These are phyloP conservation scores for Trichophyton equinum DNA, from an alignment of 2,329 filamentous ascomycete species.

Conservation along the genomic window DNA sequence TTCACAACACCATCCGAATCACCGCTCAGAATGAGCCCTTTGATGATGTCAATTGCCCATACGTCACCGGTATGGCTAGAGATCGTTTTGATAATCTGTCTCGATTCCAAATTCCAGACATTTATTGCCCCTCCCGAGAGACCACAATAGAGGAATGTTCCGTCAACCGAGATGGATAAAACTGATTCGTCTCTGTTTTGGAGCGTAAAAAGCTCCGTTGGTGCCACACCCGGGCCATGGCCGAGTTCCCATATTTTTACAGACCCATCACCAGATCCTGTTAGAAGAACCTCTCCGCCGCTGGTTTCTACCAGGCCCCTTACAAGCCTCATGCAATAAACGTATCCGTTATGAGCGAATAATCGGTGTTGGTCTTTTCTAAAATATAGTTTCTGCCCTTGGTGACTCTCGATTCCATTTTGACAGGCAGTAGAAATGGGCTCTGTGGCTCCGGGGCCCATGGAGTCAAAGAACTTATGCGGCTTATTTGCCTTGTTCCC, in stretches of 20 bases:
- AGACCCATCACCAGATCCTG: conserved; percentile 82
- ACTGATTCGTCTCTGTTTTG: conserved; percentile 52
- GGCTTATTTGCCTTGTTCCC: conserved; percentile 64
- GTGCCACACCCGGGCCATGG: conserved; percentile 46
- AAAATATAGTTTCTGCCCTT: conserved; percentile 63
- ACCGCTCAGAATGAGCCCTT: conserved; percentile 74
- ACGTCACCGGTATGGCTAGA: conserved; percentile 70
- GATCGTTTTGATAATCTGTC: conserved; percentile 77
- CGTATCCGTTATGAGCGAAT: conserved; percentile 89
- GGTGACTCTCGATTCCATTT: conserved; percentile 35
- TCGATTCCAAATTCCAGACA: conserved; percentile 92
- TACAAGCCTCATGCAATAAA: conserved; percentile 89
- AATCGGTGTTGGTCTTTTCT: conserved; percentile 66
- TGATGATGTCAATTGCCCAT: conserved; percentile 73
- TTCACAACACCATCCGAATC: conserved; percentile 80
- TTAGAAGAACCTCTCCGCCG: conserved; percentile 68
- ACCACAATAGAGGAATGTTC: conserved; percentile 84
- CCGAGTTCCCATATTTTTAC: conserved; percentile 84
- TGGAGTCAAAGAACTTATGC: conserved; percentile 87
- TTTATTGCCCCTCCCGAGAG: conserved; percentile 80
- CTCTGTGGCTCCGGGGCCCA: conserved; percentile 71
- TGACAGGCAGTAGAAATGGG: conserved; percentile 51
- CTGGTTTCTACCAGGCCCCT: conserved; percentile 60
- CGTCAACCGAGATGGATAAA: conserved; percentile 72
- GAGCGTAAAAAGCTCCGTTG: conserved; percentile 56